phyloP scores from a whole-genome alignment of 2,329 filamentous ascomycete genomes.

The Aspergillus sp. region DNA sequence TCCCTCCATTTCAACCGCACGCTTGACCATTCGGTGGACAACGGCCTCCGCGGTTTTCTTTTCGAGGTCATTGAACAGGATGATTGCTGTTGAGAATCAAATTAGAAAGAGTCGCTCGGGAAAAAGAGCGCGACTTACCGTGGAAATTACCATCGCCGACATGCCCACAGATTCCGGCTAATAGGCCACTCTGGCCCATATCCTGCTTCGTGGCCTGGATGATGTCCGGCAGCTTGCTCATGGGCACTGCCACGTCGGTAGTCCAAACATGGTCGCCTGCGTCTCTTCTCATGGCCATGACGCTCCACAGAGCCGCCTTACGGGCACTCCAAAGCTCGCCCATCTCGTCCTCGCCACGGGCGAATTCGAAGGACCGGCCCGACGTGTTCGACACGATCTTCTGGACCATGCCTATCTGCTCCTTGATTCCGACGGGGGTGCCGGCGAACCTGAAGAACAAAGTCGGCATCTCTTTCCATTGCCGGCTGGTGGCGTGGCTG shows the following conservation, averaged over 20 bases:
- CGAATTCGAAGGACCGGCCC: conserved; percentile 58
- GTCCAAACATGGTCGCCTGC: conserved; percentile 61
- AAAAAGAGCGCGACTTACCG: conserved; percentile 28
- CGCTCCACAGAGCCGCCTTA: conserved; percentile 65
- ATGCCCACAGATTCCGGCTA: conserved; percentile 60
- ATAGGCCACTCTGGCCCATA: conserved; percentile 52
- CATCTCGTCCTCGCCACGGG: conserved; percentile 54
- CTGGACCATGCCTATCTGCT: conserved; percentile 53
- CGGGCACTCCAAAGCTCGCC: conserved; percentile 64
- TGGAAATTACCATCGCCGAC: conserved; percentile 71
- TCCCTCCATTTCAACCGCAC: conserved; percentile 60
- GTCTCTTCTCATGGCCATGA: conserved; percentile 54
- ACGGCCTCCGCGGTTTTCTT: conserved; percentile 47
- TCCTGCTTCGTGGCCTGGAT: conserved; percentile 62
- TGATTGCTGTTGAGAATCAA: conserved; percentile 40
- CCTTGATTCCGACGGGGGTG: conserved; percentile 53
- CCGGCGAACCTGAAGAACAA: conserved; percentile 70
- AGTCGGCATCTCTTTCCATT: conserved; percentile 61
- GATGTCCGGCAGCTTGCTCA: conserved; percentile 61
- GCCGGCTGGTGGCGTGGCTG: conserved; percentile 36
- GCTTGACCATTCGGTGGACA: conserved; percentile 60
- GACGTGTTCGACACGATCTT: conserved; percentile 47
- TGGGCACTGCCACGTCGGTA: conserved; percentile 70
- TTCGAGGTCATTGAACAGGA: conserved; percentile 52
- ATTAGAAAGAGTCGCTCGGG: neutral